Evolutionary conservation across 1,139 yeast genomes (phyloP), one percentile per base, ranked within the genome.

Genomic region (Spencermartinsiella ligniputridi): DNA sequence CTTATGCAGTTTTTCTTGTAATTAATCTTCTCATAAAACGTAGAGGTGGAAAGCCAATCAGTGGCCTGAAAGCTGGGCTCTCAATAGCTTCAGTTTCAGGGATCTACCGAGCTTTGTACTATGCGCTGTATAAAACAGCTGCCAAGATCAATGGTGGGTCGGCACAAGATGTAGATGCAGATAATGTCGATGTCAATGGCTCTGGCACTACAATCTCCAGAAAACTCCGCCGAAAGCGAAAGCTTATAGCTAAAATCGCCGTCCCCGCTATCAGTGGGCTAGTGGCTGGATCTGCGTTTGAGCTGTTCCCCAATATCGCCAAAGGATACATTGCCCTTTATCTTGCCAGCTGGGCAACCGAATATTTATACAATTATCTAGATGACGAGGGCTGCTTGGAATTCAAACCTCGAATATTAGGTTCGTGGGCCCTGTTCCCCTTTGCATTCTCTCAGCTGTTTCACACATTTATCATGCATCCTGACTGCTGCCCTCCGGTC

Each of bases 341-440:
- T 47, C 42, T 57, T 4, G 57, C 62, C 4, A 53, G 66, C n/a
- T 37, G 33, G 32, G 63, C 69, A 1, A 57, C 56, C 11, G 72
- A 69, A 50, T 62, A 61, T 50, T 43, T 55, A 9, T 66, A 63
- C 54, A 67, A 67, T 48, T 60, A 52, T 42, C 52, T 66, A 37
- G 68, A 67, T 27, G 70, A 67, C 48, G 45, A 55, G 21, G 69
- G 67, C 4, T 54, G 51, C 41, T 49, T 66, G 38, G 56, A 54
- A 3, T 58, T 60, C 57, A 59, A 65, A 48, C 71, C 71, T 5
- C 55, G 64, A 38, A 48, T 62, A 40, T 47, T 66, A 17, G 72
- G 71, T 1, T 56, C 70, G 11, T 69, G 72, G 72, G 56, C 63
- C 11, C 52, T 69, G 42, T 66, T 68, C 54, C 74, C 74, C 4